Base-by-base conservation (phyloP, 352 stramenopile genomes). In the Thalassiosira mediterranea region DNA sequence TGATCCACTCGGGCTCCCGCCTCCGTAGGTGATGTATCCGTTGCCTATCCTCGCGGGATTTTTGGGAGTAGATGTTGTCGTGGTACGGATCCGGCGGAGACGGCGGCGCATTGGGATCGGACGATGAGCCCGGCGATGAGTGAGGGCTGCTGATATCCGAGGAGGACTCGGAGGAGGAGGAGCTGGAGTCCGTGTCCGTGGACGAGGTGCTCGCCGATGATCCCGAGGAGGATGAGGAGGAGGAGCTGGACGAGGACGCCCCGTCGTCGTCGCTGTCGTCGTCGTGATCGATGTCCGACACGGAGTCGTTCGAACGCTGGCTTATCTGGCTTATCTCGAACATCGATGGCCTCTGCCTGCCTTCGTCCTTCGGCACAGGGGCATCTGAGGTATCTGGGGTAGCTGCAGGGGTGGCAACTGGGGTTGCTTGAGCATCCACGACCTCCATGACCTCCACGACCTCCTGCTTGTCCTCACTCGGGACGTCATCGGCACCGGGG, bases 1-100 rank as follows among this genome's bases (percentile, higher is more conserved):
- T 81, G 17, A 70, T 68, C 72, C 72, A 81, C 46, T 72, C 63
- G 37, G 11, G 37, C 21, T 59, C 48, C 23, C 4, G 15, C 28
- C 13, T 40, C 46, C 21, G 4, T 68, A n/a, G 29, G 23, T 52
- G 15, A 28, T 19, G 54, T 47, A 25, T 49, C 31, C 32, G 29
- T 51, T 51, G 31, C n/a, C n/a, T n/a, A n/a, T n/a, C n/a, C n/a
- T n/a, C n/a, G n/a, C n/a, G n/a, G n/a, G n/a, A n/a, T 32, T 56
- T 56, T 5, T 10, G 17, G 11, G 47, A 56, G 47, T 26, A 21
- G 15, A 8, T 31, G 19, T 54, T 54, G 23, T n/a, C n/a, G n/a
- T 53, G 15, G n/a, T 1, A 8, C 17, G 17, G 3, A n/a, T 2
- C 15, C 19, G 4, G 21, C 11, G 19, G 15, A n/a, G n/a, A n/a